A percentile compares a stretch with the other conserved stretches of the same genome.
Conservation (phyloP, 1,139 yeast species). For the Candida sanyaensis region DNA sequence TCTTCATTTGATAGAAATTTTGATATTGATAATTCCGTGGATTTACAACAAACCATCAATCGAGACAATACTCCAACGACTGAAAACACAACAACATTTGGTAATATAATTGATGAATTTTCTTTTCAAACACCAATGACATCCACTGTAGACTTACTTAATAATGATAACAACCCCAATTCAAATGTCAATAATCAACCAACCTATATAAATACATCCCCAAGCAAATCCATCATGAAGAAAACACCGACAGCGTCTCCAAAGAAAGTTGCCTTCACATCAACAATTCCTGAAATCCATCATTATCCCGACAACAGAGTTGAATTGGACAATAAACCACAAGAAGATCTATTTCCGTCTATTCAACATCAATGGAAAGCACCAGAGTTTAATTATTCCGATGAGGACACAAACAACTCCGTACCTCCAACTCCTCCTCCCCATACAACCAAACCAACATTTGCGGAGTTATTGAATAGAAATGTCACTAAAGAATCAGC, state of each 20-base stretch:
- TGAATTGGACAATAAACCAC: conserved; percentile 1
- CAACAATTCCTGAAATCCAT: conserved; percentile 36
- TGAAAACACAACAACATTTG: conserved; percentile 11
- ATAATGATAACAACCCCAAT: conserved; percentile 3
- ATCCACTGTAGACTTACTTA: conserved; percentile 23
- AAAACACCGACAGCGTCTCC: conserved; percentile 34
- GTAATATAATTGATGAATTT: conserved; percentile 28
- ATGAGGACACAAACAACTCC: conserved; percentile 10
- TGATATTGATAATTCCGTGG: conserved; percentile 22
- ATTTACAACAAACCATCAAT: conserved; percentile 16
- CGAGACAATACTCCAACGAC: background rate
- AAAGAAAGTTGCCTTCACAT: conserved; percentile 42
- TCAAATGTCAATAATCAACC: conserved; percentile 6
- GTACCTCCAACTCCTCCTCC: conserved; percentile 21
- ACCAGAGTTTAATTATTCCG: conserved; percentile 26
- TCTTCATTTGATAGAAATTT: conserved; percentile 31
- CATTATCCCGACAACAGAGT: conserved; percentile 27
- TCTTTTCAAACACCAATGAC: conserved; percentile 30
- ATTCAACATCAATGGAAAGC: conserved; percentile 13
- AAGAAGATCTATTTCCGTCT: conserved; percentile 1
- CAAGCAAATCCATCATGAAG: conserved; percentile 45
- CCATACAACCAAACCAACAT: conserved; percentile 17
- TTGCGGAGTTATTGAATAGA: conserved; percentile 17
- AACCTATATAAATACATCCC: conserved; percentile 23
- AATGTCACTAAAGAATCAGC: conserved; percentile 17